Percentiles rank a stretch among this genome's conserved stretches.
These are phyloP conservation scores for Psilocybe subaeruginosa DNA, from an alignment of 768 basidiomycete genomes.

Conservation along the genomic window DNA sequence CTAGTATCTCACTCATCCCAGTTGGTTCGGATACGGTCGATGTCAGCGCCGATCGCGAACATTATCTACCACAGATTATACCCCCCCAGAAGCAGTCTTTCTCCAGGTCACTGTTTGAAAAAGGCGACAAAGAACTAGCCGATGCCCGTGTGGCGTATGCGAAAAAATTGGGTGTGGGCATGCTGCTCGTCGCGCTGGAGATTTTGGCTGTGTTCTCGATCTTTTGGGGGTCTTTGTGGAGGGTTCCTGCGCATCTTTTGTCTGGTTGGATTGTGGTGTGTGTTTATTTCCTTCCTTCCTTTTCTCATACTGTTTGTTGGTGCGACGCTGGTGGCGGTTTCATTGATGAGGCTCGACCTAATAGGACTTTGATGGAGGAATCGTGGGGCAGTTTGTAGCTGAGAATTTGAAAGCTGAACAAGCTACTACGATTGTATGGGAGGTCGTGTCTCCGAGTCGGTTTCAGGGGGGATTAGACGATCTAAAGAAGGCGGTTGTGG, in stretches of 20 bases:
- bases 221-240: constrained; percentile 59
- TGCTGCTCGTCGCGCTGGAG: constrained; percentile 38
- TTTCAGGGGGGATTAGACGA: constrained; percentile 45
- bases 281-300: constrained; percentile 5
- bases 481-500: constrained; percentile 44
- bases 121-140: constrained; percentile 15
- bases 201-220: constrained; percentile 56
- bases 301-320: not conserved
- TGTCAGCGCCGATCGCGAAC: too few relatives aligned
- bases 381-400: constrained; percentile 49
- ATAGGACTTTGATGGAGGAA: constrained; percentile 64
- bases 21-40: too few relatives aligned
- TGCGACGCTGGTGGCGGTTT: too few relatives aligned
- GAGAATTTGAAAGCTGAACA: constrained; percentile 35
- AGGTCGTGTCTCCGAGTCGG: constrained; percentile 33
- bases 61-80: too few relatives aligned
- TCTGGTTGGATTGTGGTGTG: constrained; percentile 41
- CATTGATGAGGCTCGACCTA: too few relatives aligned
- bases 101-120: constrained; percentile 26
- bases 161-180: constrained; percentile 38
- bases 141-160: constrained; percentile 46
- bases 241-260: constrained; percentile 42
- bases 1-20: too few relatives aligned
- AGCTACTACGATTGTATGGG: constrained; percentile 33
- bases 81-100: not conserved